Conservation (phyloP, 257 asterid species). For the Solanum peruvianum region DNA sequence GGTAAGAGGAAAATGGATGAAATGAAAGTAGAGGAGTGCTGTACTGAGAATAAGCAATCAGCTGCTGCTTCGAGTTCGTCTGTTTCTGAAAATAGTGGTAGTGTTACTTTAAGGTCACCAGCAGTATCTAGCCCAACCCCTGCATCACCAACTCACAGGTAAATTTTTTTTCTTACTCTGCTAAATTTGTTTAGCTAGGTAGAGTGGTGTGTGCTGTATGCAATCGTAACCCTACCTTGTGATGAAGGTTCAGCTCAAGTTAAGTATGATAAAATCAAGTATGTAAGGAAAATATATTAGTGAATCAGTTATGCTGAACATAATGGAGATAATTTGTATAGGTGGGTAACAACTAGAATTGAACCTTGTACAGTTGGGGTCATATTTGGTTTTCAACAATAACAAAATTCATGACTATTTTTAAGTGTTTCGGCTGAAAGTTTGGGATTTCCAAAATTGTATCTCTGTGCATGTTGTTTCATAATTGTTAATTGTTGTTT, state of each 20-base stretch:
- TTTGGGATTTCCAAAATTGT: not conserved
- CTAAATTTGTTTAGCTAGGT: not conserved
- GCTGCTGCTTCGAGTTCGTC: constrained; percentile 77
- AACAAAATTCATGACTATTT: not conserved
- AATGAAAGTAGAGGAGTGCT: constrained; percentile 40
- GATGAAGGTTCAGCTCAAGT: not conserved
- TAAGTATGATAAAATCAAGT: not conserved
- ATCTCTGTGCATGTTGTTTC: not conserved
- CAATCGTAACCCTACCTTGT: not conserved
- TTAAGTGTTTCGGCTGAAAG: not conserved
- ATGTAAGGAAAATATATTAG: not conserved
- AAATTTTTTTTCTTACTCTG: not conserved
- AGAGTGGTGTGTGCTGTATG: not conserved
- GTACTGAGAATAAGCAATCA: constrained; percentile 57
- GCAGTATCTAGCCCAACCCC: constrained; percentile 59
- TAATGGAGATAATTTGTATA: not conserved
- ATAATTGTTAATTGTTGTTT: not conserved
- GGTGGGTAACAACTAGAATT: not conserved
- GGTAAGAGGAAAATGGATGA: constrained; percentile 50
- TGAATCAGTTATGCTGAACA: not conserved
- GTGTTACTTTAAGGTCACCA: constrained; percentile 48
- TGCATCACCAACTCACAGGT: constrained; percentile 77
- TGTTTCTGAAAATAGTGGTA: constrained; percentile 74
- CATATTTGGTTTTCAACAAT: not conserved
- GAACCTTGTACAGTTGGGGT: not conserved